phyloP scores from a whole-genome alignment of 2,329 filamentous ascomycete species.

The Geosmithia morbida region DNA sequence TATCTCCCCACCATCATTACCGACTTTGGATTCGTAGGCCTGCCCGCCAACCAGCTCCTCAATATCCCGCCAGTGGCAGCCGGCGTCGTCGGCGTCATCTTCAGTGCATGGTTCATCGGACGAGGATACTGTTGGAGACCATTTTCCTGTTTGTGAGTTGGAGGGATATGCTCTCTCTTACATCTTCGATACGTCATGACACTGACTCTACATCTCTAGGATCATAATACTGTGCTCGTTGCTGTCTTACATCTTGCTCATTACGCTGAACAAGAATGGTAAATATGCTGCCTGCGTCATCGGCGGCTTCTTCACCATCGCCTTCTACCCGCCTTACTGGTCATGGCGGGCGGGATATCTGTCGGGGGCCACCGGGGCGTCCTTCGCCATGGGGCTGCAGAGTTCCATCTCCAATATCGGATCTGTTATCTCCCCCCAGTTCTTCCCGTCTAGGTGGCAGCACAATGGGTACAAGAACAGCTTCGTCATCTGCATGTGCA shows the following conservation, averaged over 20 bases:
- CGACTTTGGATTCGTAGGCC: neutral
- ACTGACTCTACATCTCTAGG: neutral
- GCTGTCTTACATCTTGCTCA: neutral
- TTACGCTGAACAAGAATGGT: neutral
- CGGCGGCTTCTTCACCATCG: neutral
- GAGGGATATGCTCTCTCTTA: neutral
- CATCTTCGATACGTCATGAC: too few species aligned
- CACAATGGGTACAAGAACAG: neutral
- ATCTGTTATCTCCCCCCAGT: neutral
- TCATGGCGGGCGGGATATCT: neutral
- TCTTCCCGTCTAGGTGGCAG: neutral
- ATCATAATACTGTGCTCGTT: neutral
- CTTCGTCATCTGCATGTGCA: neutral
- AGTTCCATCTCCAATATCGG: neutral
- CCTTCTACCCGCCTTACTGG: neutral
- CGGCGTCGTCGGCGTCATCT: neutral
- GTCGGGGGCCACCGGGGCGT: neutral
- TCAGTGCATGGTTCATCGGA: neutral
- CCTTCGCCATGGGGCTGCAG: neutral
- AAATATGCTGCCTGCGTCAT: neutral
- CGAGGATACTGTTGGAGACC: neutral
- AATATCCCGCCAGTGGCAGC: neutral
- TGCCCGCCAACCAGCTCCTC: neutral
- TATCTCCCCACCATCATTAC: conserved; percentile 31
- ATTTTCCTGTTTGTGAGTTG: neutral